A percentile compares a stretch with the other conserved stretches of the same genome.
phyloP scores from a whole-genome alignment of 306 rosid species.

The Glycine tomentella region DNA sequence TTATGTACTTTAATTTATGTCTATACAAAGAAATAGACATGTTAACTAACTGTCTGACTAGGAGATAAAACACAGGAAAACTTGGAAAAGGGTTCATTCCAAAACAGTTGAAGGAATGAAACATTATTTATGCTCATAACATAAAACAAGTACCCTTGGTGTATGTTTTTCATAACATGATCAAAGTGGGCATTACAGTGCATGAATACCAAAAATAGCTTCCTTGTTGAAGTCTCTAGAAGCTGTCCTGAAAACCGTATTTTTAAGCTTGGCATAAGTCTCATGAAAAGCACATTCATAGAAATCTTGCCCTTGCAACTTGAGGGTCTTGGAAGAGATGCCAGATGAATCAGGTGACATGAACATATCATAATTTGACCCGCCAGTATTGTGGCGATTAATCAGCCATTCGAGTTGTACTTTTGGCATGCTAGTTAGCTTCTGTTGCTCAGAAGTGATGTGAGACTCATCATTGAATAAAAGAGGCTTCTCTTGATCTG shows the following conservation, averaged over 20 bases:
- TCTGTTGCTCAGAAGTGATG: slow-evolving; percentile 35
- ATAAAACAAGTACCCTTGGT: slow-evolving; percentile 35
- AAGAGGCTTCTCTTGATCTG: slow-evolving; percentile 45
- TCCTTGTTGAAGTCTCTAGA: slow-evolving; percentile 55
- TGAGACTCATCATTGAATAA: slow-evolving; percentile 27
- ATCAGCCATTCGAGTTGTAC: too few species aligned
- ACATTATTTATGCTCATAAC: slow-evolving; percentile 39
- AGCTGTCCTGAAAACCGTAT: slow-evolving; percentile 48
- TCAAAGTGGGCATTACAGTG: slow-evolving; percentile 41
- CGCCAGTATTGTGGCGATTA: too few species aligned
- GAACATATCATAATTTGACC: slow-evolving; percentile 43
- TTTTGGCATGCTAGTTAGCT: slow-evolving; percentile 38
- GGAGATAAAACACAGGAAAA: not conserved
- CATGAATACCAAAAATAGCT: slow-evolving; percentile 36
- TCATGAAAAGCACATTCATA: slow-evolving; percentile 55
- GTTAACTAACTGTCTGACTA: not conserved
- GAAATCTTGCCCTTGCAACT: slow-evolving; percentile 50
- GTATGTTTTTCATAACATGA: slow-evolving; percentile 34
- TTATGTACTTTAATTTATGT: slow-evolving; percentile 27
- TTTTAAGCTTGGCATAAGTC: slow-evolving; percentile 51
- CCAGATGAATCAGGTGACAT: not conserved
- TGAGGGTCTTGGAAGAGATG: too few species aligned
- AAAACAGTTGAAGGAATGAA: slow-evolving; percentile 43
- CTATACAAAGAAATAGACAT: slow-evolving; percentile 27
- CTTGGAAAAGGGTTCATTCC: slow-evolving; percentile 16